A percentile compares a stretch with the other conserved stretches of the same genome.
Conservation (phyloP, 2,329 filamentous ascomycete genomes). For the Pyrenochaeta sp. region DNA sequence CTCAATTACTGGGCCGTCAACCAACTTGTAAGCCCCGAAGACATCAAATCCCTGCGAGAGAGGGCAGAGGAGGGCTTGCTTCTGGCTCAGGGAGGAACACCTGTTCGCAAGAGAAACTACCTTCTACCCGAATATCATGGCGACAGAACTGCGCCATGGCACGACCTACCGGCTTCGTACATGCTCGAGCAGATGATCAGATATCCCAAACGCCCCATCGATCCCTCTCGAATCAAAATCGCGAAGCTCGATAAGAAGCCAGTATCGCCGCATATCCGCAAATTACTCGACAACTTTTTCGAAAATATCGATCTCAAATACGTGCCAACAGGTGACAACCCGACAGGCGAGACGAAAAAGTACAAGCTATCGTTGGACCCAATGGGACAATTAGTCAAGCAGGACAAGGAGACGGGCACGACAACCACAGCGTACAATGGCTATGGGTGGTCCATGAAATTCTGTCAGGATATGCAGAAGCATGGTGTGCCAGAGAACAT, state of each 20-base stretch:
- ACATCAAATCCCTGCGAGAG: conserved; percentile 67
- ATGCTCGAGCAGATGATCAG: conserved; percentile 81
- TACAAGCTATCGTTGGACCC: conserved; percentile 69
- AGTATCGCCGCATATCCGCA: conserved; percentile 74
- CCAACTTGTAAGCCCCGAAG: conserved; percentile 65
- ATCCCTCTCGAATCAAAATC: conserved; percentile 70
- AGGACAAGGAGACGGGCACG: conserved; percentile 73
- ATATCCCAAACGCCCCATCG: conserved; percentile 78
- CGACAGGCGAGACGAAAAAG: conserved; percentile 36
- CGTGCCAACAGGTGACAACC: conserved; percentile 56
- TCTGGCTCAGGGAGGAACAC: conserved; percentile 34
- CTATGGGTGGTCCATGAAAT: conserved; percentile 84
- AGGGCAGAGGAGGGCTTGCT: conserved; percentile 59
- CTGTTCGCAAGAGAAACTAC: conserved; percentile 66
- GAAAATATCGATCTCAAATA: conserved; percentile 64
- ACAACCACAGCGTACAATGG: conserved; percentile 75
- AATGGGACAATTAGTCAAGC: conserved; percentile 72
- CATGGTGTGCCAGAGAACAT: conserved; percentile 33
- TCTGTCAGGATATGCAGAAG: conserved; percentile 82
- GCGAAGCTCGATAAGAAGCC: conserved; percentile 70
- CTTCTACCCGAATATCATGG: conserved; percentile 80
- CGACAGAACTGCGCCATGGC: conserved; percentile 75
- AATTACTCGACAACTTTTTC: conserved; percentile 72
- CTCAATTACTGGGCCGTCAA: conserved; percentile 76
- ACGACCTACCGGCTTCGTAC: conserved; percentile 83